phyloP scores from a whole-genome alignment of 805 yeast genomes.

The Yamadazyma endophytica region DNA sequence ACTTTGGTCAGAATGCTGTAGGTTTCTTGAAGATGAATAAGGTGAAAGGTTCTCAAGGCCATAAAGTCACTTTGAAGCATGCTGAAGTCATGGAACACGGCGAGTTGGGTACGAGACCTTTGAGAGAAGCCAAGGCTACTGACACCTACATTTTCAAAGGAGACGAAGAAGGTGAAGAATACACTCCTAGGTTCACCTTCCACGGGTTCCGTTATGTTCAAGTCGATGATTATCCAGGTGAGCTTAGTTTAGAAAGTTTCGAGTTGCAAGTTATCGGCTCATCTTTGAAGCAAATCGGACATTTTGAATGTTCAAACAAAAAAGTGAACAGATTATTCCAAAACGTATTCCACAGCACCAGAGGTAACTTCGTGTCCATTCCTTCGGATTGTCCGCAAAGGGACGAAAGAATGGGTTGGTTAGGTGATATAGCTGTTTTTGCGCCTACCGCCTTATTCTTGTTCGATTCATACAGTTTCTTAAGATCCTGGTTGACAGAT shows the following conservation, averaged over 20 bases:
- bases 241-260: conserved; percentile 8
- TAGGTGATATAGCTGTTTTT: conserved; percentile 20
- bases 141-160: conserved; percentile 16
- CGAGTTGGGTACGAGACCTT: conserved; percentile 17
- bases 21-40: conserved; percentile 9
- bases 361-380: conserved; percentile 18
- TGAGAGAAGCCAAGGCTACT: conserved; percentile 15
- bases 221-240: conserved; percentile 15
- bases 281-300: conserved; percentile 12
- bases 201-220: conserved; percentile 20
- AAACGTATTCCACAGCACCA: conserved; percentile 15
- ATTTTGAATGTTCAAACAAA: conserved; percentile 15
- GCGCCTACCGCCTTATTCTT: conserved; percentile 17
- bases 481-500: conserved; percentile 16
- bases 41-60: conserved; percentile 13
- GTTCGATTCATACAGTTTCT: conserved; percentile 14
- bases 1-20: conserved; percentile 13
- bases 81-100: conserved; percentile 21
- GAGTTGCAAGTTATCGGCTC: conserved; percentile 14
- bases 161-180: conserved; percentile 12
- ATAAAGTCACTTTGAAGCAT: conserved; percentile 11
- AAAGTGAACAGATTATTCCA: conserved; percentile 12
- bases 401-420: conserved; percentile 23
- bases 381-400: conserved; percentile 24
- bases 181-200: conserved; percentile 17